Base-by-base conservation (phyloP, 495 filamentous ascomycete genomes). In the Cercophora sp. region DNA sequence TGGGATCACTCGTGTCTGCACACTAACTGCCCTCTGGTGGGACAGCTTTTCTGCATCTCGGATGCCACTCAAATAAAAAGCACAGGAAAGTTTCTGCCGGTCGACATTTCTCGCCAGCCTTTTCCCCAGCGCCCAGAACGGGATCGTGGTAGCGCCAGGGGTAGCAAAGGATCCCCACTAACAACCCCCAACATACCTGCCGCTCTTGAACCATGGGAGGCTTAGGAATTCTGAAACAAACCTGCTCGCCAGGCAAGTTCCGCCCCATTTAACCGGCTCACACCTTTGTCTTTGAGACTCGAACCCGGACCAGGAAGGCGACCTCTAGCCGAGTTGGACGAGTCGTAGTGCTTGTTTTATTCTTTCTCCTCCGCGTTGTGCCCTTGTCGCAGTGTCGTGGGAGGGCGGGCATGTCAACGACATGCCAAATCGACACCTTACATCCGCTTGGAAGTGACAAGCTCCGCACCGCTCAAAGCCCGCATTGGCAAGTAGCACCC, bases 221-320 rank as follows among this genome's bases (percentile, higher is more conserved):
- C 42, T 43, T 44, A 23, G 44, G n/a, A 47, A 24, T 37, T 52
- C 51, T 55, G 55, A 58, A 48, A 57, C 50, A 48, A 8, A 34
- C 20, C n/a, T 31, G 16, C 44, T 51, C 16, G 23, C 41, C 39
- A 41, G 49, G 37, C 45, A 37, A 25, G 32, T 49, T 47, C 34
- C 51, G 15, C 24, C 15, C 32, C 26, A 54, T 53, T 62, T 59
- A 62, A 42, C 60, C 57, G 57, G 51, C 20, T 48, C 46, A 41
- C 35, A 37, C 36, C 50, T 52, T 43, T 36, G 16, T 32, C 23
- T 10, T 22, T 23, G 32, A 48, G 29, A 48, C 35, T 54, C 53
- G 60, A 58, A 59, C 59, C 49, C 53, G 46, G 59, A 46, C 52
- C 56, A 45, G 29, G 37, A 37, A 27, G 31, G 5, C 25, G 45